Conservation (phyloP, 2,329 filamentous ascomycete genomes). For the Podosphaera aphanis region DNA sequence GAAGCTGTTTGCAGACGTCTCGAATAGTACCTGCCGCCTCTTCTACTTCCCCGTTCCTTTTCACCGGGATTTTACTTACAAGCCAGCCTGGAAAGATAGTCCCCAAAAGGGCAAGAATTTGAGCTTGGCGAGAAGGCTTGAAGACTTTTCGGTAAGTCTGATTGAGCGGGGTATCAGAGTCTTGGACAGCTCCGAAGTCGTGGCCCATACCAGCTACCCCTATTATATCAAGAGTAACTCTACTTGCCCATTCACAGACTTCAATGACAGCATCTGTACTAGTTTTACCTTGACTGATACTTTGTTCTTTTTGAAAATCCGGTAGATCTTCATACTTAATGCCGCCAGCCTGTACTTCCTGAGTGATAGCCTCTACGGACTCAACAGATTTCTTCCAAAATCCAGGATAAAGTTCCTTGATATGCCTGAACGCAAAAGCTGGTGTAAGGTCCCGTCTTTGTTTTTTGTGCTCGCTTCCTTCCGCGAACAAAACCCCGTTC, state of each 20-base stretch:
- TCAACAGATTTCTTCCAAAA: slow-evolving; percentile 64
- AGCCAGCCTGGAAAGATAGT: slow-evolving; percentile 41
- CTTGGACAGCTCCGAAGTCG: slow-evolving; percentile 41
- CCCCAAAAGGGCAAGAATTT: slow-evolving; percentile 31
- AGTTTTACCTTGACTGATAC: slow-evolving; percentile 2
- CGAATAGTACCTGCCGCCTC: slow-evolving; percentile 36
- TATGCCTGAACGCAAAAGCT: slow-evolving; percentile 64
- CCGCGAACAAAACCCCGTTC: slow-evolving; percentile 51
- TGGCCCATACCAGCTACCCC: slow-evolving; percentile 46
- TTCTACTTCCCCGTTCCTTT: slow-evolving; percentile 42
- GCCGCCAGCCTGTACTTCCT: slow-evolving; percentile 21
- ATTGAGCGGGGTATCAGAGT: slow-evolving; percentile 35
- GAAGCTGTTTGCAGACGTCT: slow-evolving; percentile 40
- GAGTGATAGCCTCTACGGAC: slow-evolving; percentile 37
- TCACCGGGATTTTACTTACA: slow-evolving; percentile 38
- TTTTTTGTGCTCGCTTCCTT: slow-evolving; percentile 74
- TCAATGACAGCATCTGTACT: slow-evolving; percentile 25
- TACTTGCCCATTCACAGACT: slow-evolving; percentile 37
- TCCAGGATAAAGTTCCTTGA: slow-evolving; percentile 62
- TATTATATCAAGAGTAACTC: slow-evolving; percentile 54
- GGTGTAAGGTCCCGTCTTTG: slow-evolving; percentile 61
- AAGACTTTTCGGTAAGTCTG: slow-evolving; percentile 33
- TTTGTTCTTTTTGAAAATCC: slow-evolving; percentile 3
- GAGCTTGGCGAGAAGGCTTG: slow-evolving; percentile 25
- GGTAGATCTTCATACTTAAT: slow-evolving; percentile 15